Base-by-base conservation (phyloP, 352 stramenopile species). In the Phytophthora pini region DNA sequence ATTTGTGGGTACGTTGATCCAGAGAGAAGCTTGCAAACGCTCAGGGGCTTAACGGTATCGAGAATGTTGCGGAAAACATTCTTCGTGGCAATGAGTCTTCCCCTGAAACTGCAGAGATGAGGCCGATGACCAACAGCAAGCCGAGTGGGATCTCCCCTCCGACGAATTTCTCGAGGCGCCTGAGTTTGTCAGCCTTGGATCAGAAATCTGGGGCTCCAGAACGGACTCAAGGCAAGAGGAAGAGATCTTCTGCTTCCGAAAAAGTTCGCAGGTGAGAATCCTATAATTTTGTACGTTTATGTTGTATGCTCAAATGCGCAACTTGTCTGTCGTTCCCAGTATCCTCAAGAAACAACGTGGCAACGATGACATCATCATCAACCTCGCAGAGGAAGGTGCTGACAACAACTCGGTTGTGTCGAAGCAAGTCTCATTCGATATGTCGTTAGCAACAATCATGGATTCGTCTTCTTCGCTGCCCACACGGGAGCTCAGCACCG, bases 41-140 rank as follows among this genome's bases (percentile, higher is more conserved):
- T 12, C 60, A 76, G 27, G 70, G 71, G 2, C 60, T 81, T 4
- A 84, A 83, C 70, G 84, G 82, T 13, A 82, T 90, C 61, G 84
- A 93, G 51, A 93, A 93, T 56, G 80, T 93, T 12, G 77, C 81
- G 13, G 84, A 90, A 68, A 93, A 93, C 49, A 93, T 93, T 41
- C 57, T 90, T 32, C 72, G 76, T 29, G 82, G 78, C 48, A 75
- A 74, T 32, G 70, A 73, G 26, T 77, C 66, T 44, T 76, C 61
- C 39, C 56, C 53, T 29, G 55, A 80, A 65, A 68, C 65, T 49
- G 47, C 72, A 54, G 78, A 89, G 17, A 68, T 80, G n/a, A 45
- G 44, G 27, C 61, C 24, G 5, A 63, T 46, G 6, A 67, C 34
- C 47, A 68, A 54, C 2, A 54, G 53, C 45, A 78, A 78, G 26